phyloP scores from a whole-genome alignment of 225 moss, liverwort and hornwort species.

The Polytrichum formosum region DNA sequence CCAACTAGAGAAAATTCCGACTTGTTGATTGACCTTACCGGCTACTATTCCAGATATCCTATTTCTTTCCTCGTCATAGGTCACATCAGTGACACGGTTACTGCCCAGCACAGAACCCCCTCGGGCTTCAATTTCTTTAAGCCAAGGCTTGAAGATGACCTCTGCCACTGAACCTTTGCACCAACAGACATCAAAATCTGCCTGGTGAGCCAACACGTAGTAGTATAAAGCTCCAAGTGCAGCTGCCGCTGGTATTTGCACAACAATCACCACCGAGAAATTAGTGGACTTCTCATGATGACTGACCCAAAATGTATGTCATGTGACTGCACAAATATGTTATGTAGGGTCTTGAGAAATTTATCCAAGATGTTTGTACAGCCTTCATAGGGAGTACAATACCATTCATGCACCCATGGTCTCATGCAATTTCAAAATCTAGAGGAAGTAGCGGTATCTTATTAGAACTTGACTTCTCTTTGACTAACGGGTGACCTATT shows the following conservation, averaged over 20 bases:
- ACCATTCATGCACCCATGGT: no score
- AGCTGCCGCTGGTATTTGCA: slow-evolving; percentile 50
- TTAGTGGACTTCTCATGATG: no score
- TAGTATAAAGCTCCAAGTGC: slow-evolving; percentile 61
- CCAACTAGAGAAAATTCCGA: not conserved
- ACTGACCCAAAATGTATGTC: no score
- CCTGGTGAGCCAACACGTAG: slow-evolving; percentile 65
- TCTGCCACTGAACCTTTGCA: slow-evolving; percentile 62
- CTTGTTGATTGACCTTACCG: slow-evolving; percentile 26
- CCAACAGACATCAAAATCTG: slow-evolving; percentile 74
- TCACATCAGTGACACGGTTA: slow-evolving; percentile 55
- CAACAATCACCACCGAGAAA: not conserved
- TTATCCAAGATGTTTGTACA: no score
- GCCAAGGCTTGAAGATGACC: slow-evolving; percentile 63
- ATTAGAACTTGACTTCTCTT: no score
- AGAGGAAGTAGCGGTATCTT: no score
- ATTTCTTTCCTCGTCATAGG: slow-evolving; percentile 40
- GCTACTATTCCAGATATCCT: slow-evolving; percentile 50
- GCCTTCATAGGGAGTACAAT: no score
- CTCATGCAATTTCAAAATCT: no score
- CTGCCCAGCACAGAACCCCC: slow-evolving; percentile 50
- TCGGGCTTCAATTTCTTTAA: slow-evolving; percentile 39
- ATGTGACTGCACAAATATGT: no score
- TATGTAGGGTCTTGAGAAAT: no score
- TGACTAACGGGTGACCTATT: no score